Percentiles rank a stretch among this genome's conserved stretches.
Conservation (phyloP, 495 filamentous ascomycete species). For the Aspergillus homomorphus region DNA sequence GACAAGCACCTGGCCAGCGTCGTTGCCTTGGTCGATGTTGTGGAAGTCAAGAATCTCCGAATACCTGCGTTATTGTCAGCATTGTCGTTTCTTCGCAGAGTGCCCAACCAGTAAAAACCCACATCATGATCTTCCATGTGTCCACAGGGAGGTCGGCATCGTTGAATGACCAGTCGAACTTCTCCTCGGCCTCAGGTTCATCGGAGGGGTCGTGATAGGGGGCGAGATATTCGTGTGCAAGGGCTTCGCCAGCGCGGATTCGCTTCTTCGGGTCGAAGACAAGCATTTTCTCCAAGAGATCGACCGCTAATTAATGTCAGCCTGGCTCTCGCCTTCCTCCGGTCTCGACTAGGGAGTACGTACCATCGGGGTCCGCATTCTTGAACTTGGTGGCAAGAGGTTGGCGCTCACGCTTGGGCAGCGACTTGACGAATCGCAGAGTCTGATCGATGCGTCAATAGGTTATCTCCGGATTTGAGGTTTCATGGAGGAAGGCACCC, state of each 20-base stretch:
- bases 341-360: conserved; percentile 17
- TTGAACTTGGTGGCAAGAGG: conserved; percentile 89
- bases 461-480: not conserved
- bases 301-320: conserved; percentile 63
- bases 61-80: conserved; percentile 63
- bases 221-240: conserved; percentile 88
- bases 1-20: conserved; percentile 37
- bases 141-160: conserved; percentile 96
- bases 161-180: conserved; percentile 99
- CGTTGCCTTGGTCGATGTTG: conserved; percentile 70
- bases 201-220: conserved; percentile 97
- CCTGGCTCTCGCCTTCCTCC: not conserved
- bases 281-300: conserved; percentile 93
- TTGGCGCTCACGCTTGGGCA: conserved; percentile 93
- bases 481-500: conserved; percentile 27
- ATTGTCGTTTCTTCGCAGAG: not conserved
- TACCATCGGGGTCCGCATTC: conserved; percentile 91
- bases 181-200: conserved; percentile 93
- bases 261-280: conserved; percentile 95
- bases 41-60: conserved; percentile 99
- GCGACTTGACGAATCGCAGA: conserved; percentile 91
- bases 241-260: conserved; percentile 76
- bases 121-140: conserved; percentile 99
- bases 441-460: conserved; percentile 57
- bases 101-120: conserved; percentile 20